phyloP scores from a whole-genome alignment of 139 green algal genomes.

The Eudorina sp. region DNA sequence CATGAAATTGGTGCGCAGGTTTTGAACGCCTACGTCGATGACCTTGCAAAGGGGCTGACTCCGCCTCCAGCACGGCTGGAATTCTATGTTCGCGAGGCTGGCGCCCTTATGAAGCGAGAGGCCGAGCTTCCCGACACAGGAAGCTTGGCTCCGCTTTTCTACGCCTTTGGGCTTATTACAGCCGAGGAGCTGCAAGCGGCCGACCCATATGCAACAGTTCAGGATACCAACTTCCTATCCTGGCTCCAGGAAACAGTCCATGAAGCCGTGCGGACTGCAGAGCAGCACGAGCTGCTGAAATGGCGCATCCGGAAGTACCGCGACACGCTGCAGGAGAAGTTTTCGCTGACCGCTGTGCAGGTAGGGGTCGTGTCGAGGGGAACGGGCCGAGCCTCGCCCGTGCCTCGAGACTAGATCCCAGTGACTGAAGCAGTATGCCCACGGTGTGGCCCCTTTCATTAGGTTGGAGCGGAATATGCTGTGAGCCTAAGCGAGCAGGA shows the following conservation, averaged over 20 bases:
- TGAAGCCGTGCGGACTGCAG: conserved; percentile 79
- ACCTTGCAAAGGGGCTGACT: conserved; percentile 63
- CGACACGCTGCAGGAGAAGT: conserved; percentile 74
- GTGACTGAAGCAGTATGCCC: no score
- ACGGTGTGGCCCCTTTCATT: no score
- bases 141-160: conserved; percentile 86
- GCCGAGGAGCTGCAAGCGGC: conserved; percentile 74
- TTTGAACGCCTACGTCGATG: conserved; percentile 87
- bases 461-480: conserved; percentile 80
- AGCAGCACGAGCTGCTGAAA: conserved; percentile 83
- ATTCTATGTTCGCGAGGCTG: conserved; percentile 75
- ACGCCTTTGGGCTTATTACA: conserved; percentile 87
- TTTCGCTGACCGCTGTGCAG: conserved; percentile 76
- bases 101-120: conserved; percentile 58
- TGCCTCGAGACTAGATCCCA: no score
- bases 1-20: conserved; percentile 52
- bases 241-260: conserved; percentile 83
- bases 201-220: conserved; percentile 41
- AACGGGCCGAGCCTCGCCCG: no score
- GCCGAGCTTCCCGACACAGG: conserved; percentile 77
- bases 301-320: conserved; percentile 70
- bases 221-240: conserved; percentile 76
- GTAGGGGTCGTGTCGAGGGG: no score
- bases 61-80: conserved; percentile 59
- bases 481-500: conserved; percentile 75